Evolutionary conservation across 2,329 filamentous ascomycete species (phyloP), one percentile per base, ranked within the genome.

Genomic region (Ophiostoma pallidulum): DNA sequence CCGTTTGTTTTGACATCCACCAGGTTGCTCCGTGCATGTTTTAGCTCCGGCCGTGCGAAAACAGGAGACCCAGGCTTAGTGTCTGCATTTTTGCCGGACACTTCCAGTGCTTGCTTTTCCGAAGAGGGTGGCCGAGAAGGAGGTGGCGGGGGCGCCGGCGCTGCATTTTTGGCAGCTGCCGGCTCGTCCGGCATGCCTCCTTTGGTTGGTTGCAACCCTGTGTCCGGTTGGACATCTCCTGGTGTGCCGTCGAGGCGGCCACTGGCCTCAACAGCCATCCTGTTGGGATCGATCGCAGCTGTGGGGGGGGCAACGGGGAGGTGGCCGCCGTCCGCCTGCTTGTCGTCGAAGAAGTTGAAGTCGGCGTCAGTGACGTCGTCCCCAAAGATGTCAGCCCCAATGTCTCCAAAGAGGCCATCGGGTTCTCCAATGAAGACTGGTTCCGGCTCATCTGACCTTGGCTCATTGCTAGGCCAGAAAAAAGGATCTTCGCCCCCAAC

Each of bases 271-370:
- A 47, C 29, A 3, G 54, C 48, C 48, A 54, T 46, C 16, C 28
- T 24, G 19, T 35, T 56, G 8, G 35, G 22, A 16, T 8, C 8
- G n/a, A n/a, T n/a, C 9, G 24, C 3, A 8, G 59, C 59, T 10
- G 62, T 52, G 29, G 66, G 24, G 6, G 24, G 24, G 24, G 6
- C 24, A 10, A 28, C 10, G 5, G 24, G 24, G 24, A 28, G 24
- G 10, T 6, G 24, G 72, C 49, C 67, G 20, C 64, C 62, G 10
- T 61, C 68, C 3, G 74, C 70, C 22, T 74, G 66, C 51, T 84
- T 80, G 57, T 91, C 85, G 56, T 91, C 85, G 56, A 91, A 91
- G 62, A 90, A 91, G 60, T 77, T 86, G 60, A 91, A 91, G 59
- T 92, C 86, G 6, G 80, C 85, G 56, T 92, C 86, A 1, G 83